Conservation (phyloP, 495 filamentous ascomycete species). For the Neurospora pannonica region DNA sequence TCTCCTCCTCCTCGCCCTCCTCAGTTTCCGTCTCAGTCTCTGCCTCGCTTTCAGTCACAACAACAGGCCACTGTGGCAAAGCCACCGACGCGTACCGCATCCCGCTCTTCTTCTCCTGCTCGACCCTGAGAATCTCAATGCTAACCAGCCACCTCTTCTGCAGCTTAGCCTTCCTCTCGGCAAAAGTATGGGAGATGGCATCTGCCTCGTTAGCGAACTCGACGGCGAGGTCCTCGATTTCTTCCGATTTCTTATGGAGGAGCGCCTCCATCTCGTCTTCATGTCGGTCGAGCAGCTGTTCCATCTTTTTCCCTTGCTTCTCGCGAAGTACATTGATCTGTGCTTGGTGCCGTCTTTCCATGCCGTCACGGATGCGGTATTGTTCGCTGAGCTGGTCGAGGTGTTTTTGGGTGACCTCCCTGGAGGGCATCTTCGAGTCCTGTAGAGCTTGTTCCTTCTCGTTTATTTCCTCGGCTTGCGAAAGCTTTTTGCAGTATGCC, state of each 20-base stretch:
- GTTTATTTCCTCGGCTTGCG: constrained; percentile 10
- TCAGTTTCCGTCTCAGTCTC: constrained; percentile 9
- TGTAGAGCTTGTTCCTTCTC: background rate
- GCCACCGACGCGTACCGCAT: constrained; percentile 41
- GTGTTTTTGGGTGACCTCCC: constrained; percentile 49
- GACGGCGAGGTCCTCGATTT: constrained; percentile 48
- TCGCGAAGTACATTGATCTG: constrained; percentile 76
- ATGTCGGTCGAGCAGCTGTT: constrained; percentile 56
- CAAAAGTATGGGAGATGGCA: constrained; percentile 36
- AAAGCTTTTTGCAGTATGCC: constrained; percentile 51
- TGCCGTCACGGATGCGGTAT: constrained; percentile 56
- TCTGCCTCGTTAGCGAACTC: constrained; percentile 46
- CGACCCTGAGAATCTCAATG: constrained; percentile 51
- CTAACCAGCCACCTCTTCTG: constrained; percentile 52
- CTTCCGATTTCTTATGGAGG: constrained; percentile 39
- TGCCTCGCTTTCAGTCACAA: background rate
- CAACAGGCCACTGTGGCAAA: constrained; percentile 31
- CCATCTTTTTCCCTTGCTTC: constrained; percentile 59
- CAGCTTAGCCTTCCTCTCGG: constrained; percentile 41
- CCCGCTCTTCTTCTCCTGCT: constrained; percentile 44
- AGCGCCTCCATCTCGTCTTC: constrained; percentile 50
- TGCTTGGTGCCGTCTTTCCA: constrained; percentile 60
- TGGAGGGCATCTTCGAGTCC: constrained; percentile 19
- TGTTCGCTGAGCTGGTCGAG: constrained; percentile 59
- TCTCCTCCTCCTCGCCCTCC: background rate